Percentiles rank a stretch among this genome's conserved stretches.
Evolutionary conservation across 2,329 filamentous ascomycete genomes (phyloP).

Genomic region (Fusarium camptoceras): DNA sequence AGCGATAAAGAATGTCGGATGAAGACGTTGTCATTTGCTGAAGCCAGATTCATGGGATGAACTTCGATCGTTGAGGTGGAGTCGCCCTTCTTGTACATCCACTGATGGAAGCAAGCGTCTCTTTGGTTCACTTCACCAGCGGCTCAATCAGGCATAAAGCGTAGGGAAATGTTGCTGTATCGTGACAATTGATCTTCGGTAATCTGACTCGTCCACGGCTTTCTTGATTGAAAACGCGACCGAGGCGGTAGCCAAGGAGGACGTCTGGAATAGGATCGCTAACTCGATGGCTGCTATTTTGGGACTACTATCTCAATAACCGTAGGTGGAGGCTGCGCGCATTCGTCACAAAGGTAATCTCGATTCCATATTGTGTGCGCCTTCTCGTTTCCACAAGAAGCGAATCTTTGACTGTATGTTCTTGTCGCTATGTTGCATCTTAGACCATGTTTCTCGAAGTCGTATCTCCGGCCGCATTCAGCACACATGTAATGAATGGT

Average conservation of each 20-base stretch:
- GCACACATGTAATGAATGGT: conserved; percentile 15
- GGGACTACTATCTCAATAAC: not conserved
- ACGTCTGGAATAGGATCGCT: conserved; percentile 7
- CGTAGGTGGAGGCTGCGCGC: not conserved
- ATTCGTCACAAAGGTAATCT: not conserved
- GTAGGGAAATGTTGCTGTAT: too few species aligned
- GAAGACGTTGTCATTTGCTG: conserved; percentile 1
- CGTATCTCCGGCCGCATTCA: not conserved
- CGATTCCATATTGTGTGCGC: too few species aligned
- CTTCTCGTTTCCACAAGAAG: conserved; percentile 8
- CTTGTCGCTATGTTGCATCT: not conserved
- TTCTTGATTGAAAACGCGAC: not conserved
- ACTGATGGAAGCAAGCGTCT: not conserved
- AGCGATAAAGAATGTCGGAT: not conserved
- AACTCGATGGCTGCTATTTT: not conserved
- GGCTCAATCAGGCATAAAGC: not conserved
- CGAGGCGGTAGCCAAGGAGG: conserved; percentile 3
- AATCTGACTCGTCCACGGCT: not conserved
- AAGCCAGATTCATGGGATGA: not conserved
- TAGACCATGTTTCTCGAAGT: conserved; percentile 20
- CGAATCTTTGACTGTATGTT: not conserved
- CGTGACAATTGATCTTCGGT: not conserved
- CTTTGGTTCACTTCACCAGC: not conserved
- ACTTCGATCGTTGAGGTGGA: not conserved
- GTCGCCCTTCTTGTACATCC: too few species aligned